Percentiles rank a stretch among this genome's conserved stretches.
These are phyloP conservation scores for Clarireedia hainanense DNA, from an alignment of 2,329 filamentous ascomycete genomes.

Conservation along the genomic window DNA sequence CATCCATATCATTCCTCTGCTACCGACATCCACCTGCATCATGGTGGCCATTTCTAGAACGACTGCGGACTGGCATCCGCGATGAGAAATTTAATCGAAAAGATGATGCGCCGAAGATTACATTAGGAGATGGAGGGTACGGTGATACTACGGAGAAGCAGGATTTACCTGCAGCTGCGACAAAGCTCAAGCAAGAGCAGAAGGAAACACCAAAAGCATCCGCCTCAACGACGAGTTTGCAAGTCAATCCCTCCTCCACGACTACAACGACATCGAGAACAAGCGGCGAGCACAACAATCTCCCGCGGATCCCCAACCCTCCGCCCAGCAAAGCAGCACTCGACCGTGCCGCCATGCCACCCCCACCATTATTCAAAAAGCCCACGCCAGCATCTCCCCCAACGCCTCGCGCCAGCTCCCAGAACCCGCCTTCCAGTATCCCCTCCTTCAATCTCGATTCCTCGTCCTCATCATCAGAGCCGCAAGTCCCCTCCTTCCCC, in stretches of 20 bases:
- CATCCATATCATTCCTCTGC: constrained; percentile 49
- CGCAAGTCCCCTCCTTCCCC: constrained; percentile 35
- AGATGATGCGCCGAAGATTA: constrained; percentile 11
- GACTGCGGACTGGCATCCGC: constrained; percentile 14
- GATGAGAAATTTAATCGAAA: background rate
- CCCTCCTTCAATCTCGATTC: constrained; percentile 22
- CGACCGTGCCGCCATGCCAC: constrained; percentile 34
- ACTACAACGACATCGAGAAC: background rate
- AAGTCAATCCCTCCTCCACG: no score
- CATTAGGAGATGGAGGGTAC: background rate
- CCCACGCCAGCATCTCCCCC: constrained; percentile 32
- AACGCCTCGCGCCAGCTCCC: constrained; percentile 41
- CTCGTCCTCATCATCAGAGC: constrained; percentile 7
- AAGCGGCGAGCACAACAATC: background rate
- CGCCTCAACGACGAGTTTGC: no score
- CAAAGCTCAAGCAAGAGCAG: background rate
- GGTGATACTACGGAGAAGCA: background rate
- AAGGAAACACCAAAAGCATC: no score
- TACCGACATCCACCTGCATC: constrained; percentile 46
- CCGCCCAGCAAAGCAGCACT: constrained; percentile 14
- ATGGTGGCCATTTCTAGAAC: constrained; percentile 32
- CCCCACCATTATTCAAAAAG: constrained; percentile 25
- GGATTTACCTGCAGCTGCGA: background rate
- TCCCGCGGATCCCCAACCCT: background rate
- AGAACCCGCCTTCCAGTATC: constrained; percentile 10